Evolutionary conservation across 306 rosid genomes (phyloP), one percentile per base, ranked within the genome.

Genomic region (Comarum palustre): DNA sequence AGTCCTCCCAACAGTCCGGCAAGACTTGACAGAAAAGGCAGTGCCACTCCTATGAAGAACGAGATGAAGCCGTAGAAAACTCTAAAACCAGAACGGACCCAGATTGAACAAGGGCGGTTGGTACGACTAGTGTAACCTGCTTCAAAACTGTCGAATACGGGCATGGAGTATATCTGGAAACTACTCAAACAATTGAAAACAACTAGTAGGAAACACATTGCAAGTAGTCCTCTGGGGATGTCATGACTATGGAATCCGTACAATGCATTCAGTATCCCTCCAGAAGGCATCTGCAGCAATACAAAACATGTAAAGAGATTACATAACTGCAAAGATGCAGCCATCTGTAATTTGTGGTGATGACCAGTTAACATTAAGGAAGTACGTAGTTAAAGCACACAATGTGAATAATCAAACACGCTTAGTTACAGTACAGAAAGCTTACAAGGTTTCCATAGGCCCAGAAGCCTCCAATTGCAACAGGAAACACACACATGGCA

Each of bases 81-180:
- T 47, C 99, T 71, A 41, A 94, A 94, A 76, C 99, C 96, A 55
- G 97, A 94, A 17, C 99, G 80, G 14, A 94, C 97, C 99, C 99
- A 94, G 27, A 94, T 87, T 0, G 99, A 89, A 63, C 99, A 94
- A 22, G 99, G 99, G 7, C 99, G 96, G 70, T 91, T 94, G 0
- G 97, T 94, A 9, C 99, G 90, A 29, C 99, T 94, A 0, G 99
- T 94, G 88, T 91, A 94, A 61, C 97, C 90, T 16, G 99, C 99
- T 87, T 94, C 99, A 8, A 94, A 94, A 77, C 97, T 94, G 87
- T 94, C 99, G 8, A 94, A 94, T 66, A 89, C 97, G 1, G 99
- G 99, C 99, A 94, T 94, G 3, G 99, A 94, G 87, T 91, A 94
- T 78, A 94, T 94, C 77, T 94, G 99, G 79, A 89, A 94, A 52